Base-by-base conservation (phyloP, 495 filamentous ascomycete genomes). In the Clavariopsis aquatica region DNA sequence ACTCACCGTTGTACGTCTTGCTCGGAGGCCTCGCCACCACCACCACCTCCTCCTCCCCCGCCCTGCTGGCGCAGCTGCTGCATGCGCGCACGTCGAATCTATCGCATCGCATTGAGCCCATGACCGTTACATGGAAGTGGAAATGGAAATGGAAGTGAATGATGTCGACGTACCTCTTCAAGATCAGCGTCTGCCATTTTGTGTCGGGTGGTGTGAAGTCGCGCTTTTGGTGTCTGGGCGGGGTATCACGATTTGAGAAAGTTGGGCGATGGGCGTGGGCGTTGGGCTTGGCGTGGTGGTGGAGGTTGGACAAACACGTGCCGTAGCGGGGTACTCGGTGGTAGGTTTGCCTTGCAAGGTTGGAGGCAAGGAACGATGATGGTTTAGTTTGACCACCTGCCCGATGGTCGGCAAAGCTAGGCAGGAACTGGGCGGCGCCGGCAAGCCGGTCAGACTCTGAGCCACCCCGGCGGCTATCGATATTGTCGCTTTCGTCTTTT, bases 71-170 rank as follows among this genome's bases (percentile, higher is more conserved):
- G 92, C 58, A 97, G 89, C 78, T 97, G 92, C 72, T 91, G 90
- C 36, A 96, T 85, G 60, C 93, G 91, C 65, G 92, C 93, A 75
- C 87, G 87, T 70, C 92, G 81, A 75, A 97, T 96, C 90, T 96
- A 68, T 60, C 6, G 28, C 38, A 31, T 3, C 60, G 52, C 29
- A 43, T n/a, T 52, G 20, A 28, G 1, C 38, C 15, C 38, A n/a
- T 43, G 12, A 8, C 15, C 38, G 38, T 3, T 3, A 2, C 15
- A 17, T 43, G 38, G 38, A n/a, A n/a, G n/a, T n/a, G n/a, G n/a
- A n/a, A n/a, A n/a, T n/a, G n/a, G n/a, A n/a, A n/a, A n/a, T n/a
- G n/a, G n/a, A n/a, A n/a, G n/a, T n/a, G n/a, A n/a, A n/a, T n/a
- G n/a, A n/a, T n/a, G 8, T 17, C 10, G 26, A 15, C 19, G 20